Percentiles rank a stretch among this genome's conserved stretches.
Evolutionary conservation across 1,284 basidiomycete genomes (phyloP).

Genomic region (Vanrija pseudolonga): DNA sequence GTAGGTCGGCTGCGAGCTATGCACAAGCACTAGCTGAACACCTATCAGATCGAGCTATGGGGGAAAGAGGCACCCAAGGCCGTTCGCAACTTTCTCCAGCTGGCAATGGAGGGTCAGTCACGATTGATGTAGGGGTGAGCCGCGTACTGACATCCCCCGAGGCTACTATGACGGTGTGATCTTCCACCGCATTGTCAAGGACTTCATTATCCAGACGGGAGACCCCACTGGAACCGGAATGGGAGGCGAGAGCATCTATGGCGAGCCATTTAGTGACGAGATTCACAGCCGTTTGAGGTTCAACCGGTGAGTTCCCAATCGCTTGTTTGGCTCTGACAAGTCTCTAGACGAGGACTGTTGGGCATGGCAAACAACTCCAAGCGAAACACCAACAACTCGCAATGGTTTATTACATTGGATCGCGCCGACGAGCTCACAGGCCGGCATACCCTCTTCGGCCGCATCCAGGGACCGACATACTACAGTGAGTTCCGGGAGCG

Average conservation of each 20-base stretch:
- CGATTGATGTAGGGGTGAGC: background rate
- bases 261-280: conserved; percentile 88
- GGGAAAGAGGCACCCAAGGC: conserved; percentile 90
- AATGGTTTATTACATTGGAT: conserved; percentile 89
- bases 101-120: conserved; percentile 79
- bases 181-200: conserved; percentile 78
- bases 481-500: conserved; percentile 63
- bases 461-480: conserved; percentile 62
- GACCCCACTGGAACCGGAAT: conserved; percentile 86
- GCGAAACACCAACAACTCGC: conserved; percentile 78
- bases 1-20: conserved; percentile 19
- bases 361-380: conserved; percentile 89
- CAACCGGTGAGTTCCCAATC: conserved; percentile 30
- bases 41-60: conserved; percentile 75
- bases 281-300: conserved; percentile 77
- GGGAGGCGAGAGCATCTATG: conserved; percentile 88
- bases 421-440: conserved; percentile 82
- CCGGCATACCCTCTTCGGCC: conserved; percentile 82
- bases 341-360: conserved; percentile 76
- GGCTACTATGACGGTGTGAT: conserved; percentile 94
- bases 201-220: conserved; percentile 92
- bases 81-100: conserved; percentile 85
- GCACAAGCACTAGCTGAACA: conserved; percentile 1
- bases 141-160: conserved; percentile 41
- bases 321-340: conserved; percentile 47